Base-by-base conservation (phyloP, 2,329 filamentous ascomycete genomes). In the Neoarthrinium moseri region DNA sequence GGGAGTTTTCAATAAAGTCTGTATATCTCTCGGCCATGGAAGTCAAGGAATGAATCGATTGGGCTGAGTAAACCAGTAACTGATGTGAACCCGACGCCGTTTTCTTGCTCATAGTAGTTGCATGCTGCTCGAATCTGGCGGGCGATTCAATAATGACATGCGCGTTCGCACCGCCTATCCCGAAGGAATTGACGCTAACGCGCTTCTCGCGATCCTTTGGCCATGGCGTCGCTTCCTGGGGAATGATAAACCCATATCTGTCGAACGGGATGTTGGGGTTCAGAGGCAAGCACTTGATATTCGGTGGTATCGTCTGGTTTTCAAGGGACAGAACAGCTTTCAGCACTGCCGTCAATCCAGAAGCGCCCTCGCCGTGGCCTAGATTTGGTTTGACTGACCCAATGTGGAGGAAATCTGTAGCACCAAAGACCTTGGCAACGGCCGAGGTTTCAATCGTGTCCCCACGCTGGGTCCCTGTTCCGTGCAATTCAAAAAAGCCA, bases 301-400 rank as follows among this genome's bases (percentile, higher is more conserved):
- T 70, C 0, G 68, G 69, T 0, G 65, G 69, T 10, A 73, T 72
- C 3, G 50, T 59, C 1, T 53, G 53, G 5, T 66, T 56, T 46
- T 76, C 71, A 1, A 75, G 46, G 0, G 65, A 62, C 11, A 76
- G 39, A 2, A 70, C 55, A 12, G 58, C 57, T 45, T 78, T 78
- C 15, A 78, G 64, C 2, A 78, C 18, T 0, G 61, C 61, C 0
- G 63, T 61, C 0, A 78, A 40, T 1, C 72, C 75, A 2, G 67
- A 65, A 0, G 72, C 70, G 0, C 63, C 67, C 51, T 76, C 74
- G 3, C 58, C 8, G 56, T 74, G 63, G 21, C 46, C 59, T 2
- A 75, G 75, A 47, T 76, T 40, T 5, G 23, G 12, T 0, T 56
- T 53, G 54, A 33, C 60, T 61, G 13, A 63, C 52, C 8, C 51